Percentiles rank a stretch among this genome's conserved stretches.
Conservation (phyloP, 75 land plant species). For the Sequoiadendron giganteum region DNA sequence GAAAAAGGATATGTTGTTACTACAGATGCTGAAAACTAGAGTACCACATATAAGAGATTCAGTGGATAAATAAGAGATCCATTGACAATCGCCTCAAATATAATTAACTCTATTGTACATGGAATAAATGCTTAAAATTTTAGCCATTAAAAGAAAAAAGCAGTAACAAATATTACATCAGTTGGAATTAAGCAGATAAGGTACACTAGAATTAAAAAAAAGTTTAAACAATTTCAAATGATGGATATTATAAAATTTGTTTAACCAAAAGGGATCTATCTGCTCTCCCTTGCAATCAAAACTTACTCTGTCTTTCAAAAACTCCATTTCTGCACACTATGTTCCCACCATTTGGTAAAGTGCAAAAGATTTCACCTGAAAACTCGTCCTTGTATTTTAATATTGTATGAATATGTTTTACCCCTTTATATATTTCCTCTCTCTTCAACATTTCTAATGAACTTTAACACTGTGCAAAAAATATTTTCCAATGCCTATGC, state of each 20-base stretch:
- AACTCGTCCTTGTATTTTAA: background rate
- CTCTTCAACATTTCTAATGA: background rate
- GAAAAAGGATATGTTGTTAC: constrained; percentile 2
- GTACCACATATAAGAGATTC: background rate
- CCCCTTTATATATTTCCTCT: background rate
- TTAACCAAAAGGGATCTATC: background rate
- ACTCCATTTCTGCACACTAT: too few relatives aligned
- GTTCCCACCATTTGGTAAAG: background rate
- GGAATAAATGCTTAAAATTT: background rate
- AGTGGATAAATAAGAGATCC: background rate
- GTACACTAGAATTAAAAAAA: background rate
- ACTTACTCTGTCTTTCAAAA: background rate
- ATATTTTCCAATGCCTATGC: background rate
- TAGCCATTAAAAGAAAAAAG: background rate
- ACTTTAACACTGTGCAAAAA: background rate
- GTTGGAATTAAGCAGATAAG: background rate
- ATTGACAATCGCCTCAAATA: background rate
- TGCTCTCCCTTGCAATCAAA: background rate
- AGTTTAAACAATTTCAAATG: background rate
- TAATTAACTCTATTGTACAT: background rate
- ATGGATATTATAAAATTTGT: background rate
- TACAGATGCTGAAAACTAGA: background rate
- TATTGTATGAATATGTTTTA: background rate
- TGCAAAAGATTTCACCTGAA: background rate
- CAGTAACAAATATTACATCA: background rate